Evolutionary conservation across 2,329 filamentous ascomycete genomes (phyloP).

Genomic region (Leptographium galeiforme): DNA sequence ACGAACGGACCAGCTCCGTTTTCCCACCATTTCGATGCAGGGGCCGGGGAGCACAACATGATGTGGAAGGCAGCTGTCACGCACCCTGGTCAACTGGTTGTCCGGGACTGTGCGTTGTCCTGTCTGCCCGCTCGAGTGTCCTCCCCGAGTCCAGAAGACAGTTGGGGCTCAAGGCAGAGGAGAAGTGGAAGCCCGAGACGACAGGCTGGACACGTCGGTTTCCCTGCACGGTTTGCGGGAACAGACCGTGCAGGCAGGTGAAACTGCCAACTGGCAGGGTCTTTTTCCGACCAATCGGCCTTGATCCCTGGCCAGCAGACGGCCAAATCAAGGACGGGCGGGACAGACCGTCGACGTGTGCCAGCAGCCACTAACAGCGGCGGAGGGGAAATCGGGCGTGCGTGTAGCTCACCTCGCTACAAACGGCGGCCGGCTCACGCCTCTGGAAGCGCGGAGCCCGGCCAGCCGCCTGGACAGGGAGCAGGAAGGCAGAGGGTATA

Average conservation of each 20-base stretch:
- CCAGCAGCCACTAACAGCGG: not conserved
- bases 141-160: not conserved
- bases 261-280: not conserved
- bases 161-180: not conserved
- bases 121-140: not conserved
- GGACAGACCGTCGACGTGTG: not conserved
- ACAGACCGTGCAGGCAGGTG: not conserved
- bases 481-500: slow-evolving; percentile 12
- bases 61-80: too few relatives aligned
- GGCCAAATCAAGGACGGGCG: not conserved
- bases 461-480: slow-evolving; percentile 33
- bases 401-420: slow-evolving; percentile 5
- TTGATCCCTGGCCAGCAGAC: not conserved
- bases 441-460: slow-evolving; percentile 13
- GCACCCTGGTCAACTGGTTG: slow-evolving; percentile 1
- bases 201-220: not conserved
- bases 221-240: not conserved
- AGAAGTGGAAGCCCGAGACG: not conserved
- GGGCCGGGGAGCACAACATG: not conserved
- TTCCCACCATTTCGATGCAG: not conserved
- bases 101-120: not conserved
- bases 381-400: not conserved
- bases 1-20: not conserved
- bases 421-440: not conserved
- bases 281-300: not conserved